A percentile compares a stretch with the other conserved stretches of the same genome.
Conservation (phyloP, 768 basidiomycete species). For the Tephrocybe sp. region DNA sequence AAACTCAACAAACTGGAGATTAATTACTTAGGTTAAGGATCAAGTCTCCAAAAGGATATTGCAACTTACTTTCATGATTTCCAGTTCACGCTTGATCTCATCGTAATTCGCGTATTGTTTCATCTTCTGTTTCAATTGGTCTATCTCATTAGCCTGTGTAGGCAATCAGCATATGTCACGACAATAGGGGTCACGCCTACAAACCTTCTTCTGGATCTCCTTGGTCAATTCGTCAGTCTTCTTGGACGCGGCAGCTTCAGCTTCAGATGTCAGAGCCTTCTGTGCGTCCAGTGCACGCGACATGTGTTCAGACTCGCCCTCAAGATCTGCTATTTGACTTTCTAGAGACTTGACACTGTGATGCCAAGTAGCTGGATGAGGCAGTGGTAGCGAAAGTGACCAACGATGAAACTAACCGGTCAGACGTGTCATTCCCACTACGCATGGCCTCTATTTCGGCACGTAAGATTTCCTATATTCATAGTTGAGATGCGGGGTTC, state of each 20-base stretch:
- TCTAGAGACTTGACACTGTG: conserved; percentile 71
- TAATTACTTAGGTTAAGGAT: no score
- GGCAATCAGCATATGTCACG: background rate
- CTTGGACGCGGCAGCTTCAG: conserved; percentile 46
- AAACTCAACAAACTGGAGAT: conserved; percentile 99
- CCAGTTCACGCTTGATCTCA: conserved; percentile 95
- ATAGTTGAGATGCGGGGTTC: background rate
- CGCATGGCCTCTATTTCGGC: conserved; percentile 92
- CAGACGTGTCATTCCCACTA: conserved; percentile 69
- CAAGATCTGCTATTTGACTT: conserved; percentile 68
- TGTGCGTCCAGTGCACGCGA: conserved; percentile 65
- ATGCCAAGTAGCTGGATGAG: background rate
- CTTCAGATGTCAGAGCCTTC: conserved; percentile 44
- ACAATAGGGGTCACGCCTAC: background rate
- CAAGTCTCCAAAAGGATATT: no score
- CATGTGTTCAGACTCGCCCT: conserved; percentile 70
- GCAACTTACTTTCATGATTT: conserved; percentile 95
- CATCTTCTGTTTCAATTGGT: conserved; percentile 64
- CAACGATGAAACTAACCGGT: conserved; percentile 47
- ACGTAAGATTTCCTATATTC: conserved; percentile 79
- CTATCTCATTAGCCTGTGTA: conserved; percentile 60
- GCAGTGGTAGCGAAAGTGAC: background rate
- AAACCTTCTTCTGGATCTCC: conserved; percentile 57
- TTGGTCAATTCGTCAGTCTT: conserved; percentile 58
- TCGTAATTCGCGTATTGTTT: conserved; percentile 85